Percentiles rank a stretch among this genome's conserved stretches.
phyloP scores from a whole-genome alignment of 805 yeast species.

The Candida caryicola region DNA sequence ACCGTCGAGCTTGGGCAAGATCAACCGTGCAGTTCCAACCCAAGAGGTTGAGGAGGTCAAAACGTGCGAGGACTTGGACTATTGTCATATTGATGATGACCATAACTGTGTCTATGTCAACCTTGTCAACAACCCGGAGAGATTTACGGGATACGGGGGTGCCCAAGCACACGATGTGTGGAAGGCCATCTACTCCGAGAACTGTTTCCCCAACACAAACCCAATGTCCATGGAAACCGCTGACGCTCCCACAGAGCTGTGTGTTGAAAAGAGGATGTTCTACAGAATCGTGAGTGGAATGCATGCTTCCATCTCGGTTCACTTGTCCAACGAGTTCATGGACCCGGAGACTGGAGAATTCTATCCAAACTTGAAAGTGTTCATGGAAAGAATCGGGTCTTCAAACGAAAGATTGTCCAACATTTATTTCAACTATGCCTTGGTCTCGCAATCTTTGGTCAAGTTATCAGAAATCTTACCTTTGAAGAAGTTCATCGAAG shows the following conservation, averaged over 20 bases:
- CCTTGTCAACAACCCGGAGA: constrained; percentile 84
- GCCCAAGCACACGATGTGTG: constrained; percentile 88
- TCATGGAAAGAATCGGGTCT: constrained; percentile 86
- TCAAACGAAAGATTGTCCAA: constrained; percentile 87
- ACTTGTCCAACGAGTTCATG: constrained; percentile 76
- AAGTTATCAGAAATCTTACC: constrained; percentile 44
- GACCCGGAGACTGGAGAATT: constrained; percentile 66
- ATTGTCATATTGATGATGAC: constrained; percentile 65
- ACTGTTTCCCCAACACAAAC: constrained; percentile 65
- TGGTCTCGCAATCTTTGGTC: constrained; percentile 76
- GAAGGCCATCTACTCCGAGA: constrained; percentile 88
- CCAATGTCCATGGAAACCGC: constrained; percentile 27
- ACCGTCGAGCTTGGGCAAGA: constrained; percentile 63
- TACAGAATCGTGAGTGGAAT: constrained; percentile 86
- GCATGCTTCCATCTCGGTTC: constrained; percentile 95
- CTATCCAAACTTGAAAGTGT: constrained; percentile 77
- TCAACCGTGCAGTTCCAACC: constrained; percentile 21
- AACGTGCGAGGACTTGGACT: constrained; percentile 52
- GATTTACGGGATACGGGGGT: constrained; percentile 96
- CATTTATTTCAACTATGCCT: constrained; percentile 87
- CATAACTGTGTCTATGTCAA: constrained; percentile 81
- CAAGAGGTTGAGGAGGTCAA: constrained; percentile 12
- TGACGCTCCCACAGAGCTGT: constrained; percentile 43
- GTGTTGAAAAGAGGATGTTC: constrained; percentile 85
- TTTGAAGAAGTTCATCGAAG: constrained; percentile 26